Evolutionary conservation across 1,139 yeast genomes (phyloP).

Genomic region (Scheffersomyces cryptocercus): DNA sequence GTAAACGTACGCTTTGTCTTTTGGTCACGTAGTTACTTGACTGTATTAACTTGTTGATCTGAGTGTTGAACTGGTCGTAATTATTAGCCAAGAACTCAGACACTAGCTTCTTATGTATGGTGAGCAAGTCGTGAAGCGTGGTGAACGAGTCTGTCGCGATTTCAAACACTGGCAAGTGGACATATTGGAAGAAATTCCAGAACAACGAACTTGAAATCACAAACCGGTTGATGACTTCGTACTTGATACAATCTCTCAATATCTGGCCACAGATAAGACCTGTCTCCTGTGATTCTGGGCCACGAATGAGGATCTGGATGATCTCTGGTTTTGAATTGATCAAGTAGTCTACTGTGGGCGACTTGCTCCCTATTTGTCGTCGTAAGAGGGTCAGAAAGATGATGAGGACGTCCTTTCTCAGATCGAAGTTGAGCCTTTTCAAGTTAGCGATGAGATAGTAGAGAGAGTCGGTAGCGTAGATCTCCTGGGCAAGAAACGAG

Average conservation of each 20-base stretch:
- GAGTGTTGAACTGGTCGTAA: constrained; percentile 55
- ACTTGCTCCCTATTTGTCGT: constrained; percentile 72
- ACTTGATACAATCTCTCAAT: constrained; percentile 81
- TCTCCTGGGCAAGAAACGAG: constrained; percentile 70
- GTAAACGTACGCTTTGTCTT: constrained; percentile 81
- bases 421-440: constrained; percentile 76
- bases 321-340: constrained; percentile 62
- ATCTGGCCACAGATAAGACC: constrained; percentile 79
- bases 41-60: constrained; percentile 68
- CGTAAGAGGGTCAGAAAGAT: constrained; percentile 77
- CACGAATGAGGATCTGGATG: constrained; percentile 59
- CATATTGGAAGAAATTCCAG: constrained; percentile 84
- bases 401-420: constrained; percentile 78
- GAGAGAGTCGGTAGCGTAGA: constrained; percentile 71
- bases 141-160: constrained; percentile 88
- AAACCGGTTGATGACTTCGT: constrained; percentile 66
- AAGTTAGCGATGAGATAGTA: constrained; percentile 60
- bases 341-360: constrained; percentile 87
- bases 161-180: constrained; percentile 77
- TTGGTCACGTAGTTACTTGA: constrained; percentile 87
- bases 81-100: constrained; percentile 65
- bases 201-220: constrained; percentile 56
- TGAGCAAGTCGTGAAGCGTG: constrained; percentile 68
- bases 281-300: constrained; percentile 66
- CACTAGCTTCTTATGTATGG: constrained; percentile 67